Percentiles rank a stretch among this genome's conserved stretches.
phyloP scores from a whole-genome alignment of 306 rosid genomes.

The Castanospermum australe region DNA sequence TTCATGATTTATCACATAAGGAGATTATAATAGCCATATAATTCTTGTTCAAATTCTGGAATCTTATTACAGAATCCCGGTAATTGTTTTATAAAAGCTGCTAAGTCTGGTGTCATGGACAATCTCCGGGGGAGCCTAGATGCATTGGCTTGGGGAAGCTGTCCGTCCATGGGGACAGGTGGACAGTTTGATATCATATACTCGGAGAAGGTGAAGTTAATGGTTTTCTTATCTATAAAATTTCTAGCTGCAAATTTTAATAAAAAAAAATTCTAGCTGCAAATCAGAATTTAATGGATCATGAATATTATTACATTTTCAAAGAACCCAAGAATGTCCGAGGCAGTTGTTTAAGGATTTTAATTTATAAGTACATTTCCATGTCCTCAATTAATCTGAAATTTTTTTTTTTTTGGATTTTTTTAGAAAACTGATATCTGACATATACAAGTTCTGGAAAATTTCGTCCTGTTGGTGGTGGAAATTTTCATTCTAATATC shows the following conservation, averaged over 20 bases:
- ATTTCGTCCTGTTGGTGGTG: not conserved
- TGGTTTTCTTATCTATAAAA: slow-evolving; percentile 14
- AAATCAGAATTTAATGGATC: slow-evolving; percentile 7
- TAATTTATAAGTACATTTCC: not conserved
- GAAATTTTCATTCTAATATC: not conserved
- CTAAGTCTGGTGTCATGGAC: slow-evolving; percentile 72
- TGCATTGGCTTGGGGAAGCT: slow-evolving; percentile 90
- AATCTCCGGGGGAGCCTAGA: slow-evolving; percentile 72
- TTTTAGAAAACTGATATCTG: not conserved
- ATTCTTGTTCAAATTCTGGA: slow-evolving; percentile 32
- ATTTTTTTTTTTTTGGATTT: not conserved
- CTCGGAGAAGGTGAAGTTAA: slow-evolving; percentile 57
- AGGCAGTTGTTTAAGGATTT: not conserved
- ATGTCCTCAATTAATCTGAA: not conserved
- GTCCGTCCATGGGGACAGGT: slow-evolving; percentile 72
- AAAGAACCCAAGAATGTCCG: not conserved
- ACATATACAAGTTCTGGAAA: not conserved
- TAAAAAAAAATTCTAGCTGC: slow-evolving; percentile 15
- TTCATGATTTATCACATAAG: not conserved
- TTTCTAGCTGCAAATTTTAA: slow-evolving; percentile 18
- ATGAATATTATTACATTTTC: not conserved
- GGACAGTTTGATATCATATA: slow-evolving; percentile 73
- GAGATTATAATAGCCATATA: not conserved
- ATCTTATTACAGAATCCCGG: slow-evolving; percentile 79
- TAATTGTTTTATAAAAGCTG: slow-evolving; percentile 77